Evolutionary conservation across 2,329 filamentous ascomycete genomes (phyloP), one percentile per base, ranked within the genome.

Genomic region (Sarocladium brachiariae): DNA sequence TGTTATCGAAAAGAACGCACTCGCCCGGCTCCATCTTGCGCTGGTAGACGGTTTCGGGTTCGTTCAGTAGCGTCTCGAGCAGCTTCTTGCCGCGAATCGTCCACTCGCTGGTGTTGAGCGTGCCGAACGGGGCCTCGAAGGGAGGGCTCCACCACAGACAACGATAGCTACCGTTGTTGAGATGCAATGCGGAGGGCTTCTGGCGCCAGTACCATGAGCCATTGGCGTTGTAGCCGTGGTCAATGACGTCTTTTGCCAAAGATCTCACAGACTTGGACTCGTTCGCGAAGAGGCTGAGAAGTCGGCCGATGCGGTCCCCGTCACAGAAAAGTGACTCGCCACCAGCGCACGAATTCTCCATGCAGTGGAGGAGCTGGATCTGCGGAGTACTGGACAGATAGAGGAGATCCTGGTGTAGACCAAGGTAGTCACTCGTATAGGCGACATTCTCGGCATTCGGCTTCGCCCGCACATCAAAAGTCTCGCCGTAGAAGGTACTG

Each of bases 1-100:
- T 70, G 63, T 97, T 97, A 64, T 95, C 86, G 63, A 99, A 97
- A n/a, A 99, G 76, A 11, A 91, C 90, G 63, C 89, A 95, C 61
- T 96, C 87, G 2, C 92, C 93, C 3, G 87, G 82, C 50, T 81
- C 72, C 65, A 96, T 72, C 66, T 85, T 85, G 52, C 85, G 74
- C 70, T 92, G 77, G 61, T 84, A 86, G 50, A 89, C 67, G 53
- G 79, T 79, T 3, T 70, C 62, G 0, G 75, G 68, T 1, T 72
- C 62, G 56, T 88, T 83, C 21, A 93, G 67, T 0, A 78, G 56
- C 0, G 63, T 52, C 46, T 82, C 75, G 58, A 95, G 89, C 2
- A 64, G 61, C 30, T 68, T 62, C 1, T 78, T 74, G 0, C 76
- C 75, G 1, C 62, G 54, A 45, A 80, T 68, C 5, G 46, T 37